Conservation (phyloP, 78 protist species). For the Diacronema lutheri region DNA sequence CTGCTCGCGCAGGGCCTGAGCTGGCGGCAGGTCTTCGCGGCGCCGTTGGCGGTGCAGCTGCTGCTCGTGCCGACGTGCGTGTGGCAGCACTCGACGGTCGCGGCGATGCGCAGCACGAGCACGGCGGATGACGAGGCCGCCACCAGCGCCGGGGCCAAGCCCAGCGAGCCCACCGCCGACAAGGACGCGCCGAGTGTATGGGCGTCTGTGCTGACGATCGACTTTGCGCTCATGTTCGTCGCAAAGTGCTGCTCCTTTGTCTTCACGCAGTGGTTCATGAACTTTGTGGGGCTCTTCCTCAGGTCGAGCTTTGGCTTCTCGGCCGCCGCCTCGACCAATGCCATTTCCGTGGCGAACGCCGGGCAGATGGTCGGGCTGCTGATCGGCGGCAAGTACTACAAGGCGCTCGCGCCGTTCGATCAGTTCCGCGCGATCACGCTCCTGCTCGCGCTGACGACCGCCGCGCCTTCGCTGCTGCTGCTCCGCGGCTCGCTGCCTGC, state of each 20-base stretch:
- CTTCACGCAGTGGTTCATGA: slow-evolving; percentile 23
- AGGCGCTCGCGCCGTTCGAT: too few relatives aligned
- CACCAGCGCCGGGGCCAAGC: not conserved
- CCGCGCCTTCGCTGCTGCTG: too few relatives aligned
- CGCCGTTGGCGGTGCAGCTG: not conserved
- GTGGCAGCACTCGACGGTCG: not conserved
- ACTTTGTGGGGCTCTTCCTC: not conserved
- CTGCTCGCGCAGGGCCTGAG: not conserved
- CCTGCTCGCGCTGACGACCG: too few relatives aligned
- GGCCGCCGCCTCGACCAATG: too few relatives aligned
- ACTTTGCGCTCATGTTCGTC: not conserved
- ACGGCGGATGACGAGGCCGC: not conserved
- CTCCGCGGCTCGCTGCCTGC: too few relatives aligned
- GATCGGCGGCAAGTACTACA: too few relatives aligned
- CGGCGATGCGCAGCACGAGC: too few relatives aligned
- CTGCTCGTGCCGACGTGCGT: not conserved
- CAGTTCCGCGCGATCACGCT: too few relatives aligned
- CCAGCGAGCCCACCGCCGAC: not conserved
- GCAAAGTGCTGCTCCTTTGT: not conserved
- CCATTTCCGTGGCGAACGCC: too few relatives aligned
- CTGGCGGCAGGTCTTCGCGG: not conserved
- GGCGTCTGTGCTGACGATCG: not conserved
- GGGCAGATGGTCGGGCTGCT: too few relatives aligned
- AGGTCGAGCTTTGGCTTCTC: not conserved
- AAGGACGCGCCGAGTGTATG: not conserved